Conservation (phyloP, 73 alveolate genomes). For the Symbiodinium natans region DNA sequence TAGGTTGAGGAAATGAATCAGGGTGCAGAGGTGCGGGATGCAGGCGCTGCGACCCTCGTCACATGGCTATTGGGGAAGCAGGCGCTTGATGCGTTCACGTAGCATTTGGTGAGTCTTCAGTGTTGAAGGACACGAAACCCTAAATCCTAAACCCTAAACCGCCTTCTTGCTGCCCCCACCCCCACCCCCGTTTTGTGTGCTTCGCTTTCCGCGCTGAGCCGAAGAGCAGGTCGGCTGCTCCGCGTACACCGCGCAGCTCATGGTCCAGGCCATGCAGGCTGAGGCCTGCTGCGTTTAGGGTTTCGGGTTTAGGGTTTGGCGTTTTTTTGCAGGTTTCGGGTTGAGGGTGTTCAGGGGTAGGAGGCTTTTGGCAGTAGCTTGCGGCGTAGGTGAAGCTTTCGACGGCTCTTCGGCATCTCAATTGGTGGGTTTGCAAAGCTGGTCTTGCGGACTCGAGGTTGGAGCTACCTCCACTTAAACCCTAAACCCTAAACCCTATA, state of each 20-base stretch:
- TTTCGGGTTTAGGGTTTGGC: neutral
- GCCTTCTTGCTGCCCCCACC: neutral
- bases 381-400: no score
- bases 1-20: no score
- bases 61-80: neutral
- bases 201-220: neutral
- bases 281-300: neutral
- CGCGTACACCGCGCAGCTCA: constrained; percentile 60
- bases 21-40: neutral
- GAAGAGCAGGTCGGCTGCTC: constrained; percentile 22
- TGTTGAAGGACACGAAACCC: neutral
- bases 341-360: no score
- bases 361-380: no score
- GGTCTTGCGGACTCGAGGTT: no score
- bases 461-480: no score
- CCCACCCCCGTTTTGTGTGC: no score
- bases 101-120: neutral
- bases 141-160: neutral
- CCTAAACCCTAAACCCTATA: no score
- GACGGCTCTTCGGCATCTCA: no score
- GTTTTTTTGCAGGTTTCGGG: neutral
- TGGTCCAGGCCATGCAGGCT: constrained; percentile 69
- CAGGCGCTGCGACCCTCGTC: neutral
- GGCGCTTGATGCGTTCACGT: neutral
- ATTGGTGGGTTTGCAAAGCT: no score